Evolutionary conservation across 2,329 filamentous ascomycete genomes (phyloP).

Genomic region (Ophiosphaerella herpotricha): DNA sequence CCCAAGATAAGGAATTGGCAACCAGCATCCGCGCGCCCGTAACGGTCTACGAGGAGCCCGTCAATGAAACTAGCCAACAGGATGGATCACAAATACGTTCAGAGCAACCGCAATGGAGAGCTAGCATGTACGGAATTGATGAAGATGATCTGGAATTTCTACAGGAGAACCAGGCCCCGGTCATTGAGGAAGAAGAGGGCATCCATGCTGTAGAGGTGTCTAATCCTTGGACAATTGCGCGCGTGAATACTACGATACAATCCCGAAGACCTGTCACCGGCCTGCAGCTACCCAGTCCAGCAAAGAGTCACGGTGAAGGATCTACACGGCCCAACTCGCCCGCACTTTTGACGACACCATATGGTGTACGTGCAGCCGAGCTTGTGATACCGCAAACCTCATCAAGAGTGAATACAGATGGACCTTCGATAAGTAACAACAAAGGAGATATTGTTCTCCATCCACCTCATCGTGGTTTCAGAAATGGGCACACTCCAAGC

Average conservation of each 20-base stretch:
- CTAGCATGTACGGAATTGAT: conserved; percentile 47
- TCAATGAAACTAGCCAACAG: not conserved
- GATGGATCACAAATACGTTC: not conserved
- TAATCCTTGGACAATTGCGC: conserved; percentile 57
- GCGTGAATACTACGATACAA: conserved; percentile 48
- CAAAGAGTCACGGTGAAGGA: conserved; percentile 17
- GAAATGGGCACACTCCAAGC: no score
- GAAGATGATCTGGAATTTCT: conserved; percentile 40
- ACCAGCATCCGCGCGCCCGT: not conserved
- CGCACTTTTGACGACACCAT: not conserved
- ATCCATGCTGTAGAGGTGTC: conserved; percentile 41
- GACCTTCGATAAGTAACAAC: not conserved
- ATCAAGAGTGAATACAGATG: conserved; percentile 6
- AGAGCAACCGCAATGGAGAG: conserved; percentile 32
- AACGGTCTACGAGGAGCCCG: not conserved
- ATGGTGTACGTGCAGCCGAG: not conserved
- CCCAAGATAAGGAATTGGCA: not conserved
- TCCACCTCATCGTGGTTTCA: not conserved
- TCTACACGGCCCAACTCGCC: conserved; percentile 13
- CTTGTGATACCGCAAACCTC: conserved; percentile 24
- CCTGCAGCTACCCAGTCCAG: conserved; percentile 30
- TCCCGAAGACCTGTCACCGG: conserved; percentile 13
- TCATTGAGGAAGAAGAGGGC: conserved; percentile 32
- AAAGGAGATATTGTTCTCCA: not conserved
- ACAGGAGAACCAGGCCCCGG: conserved; percentile 14